Conservation (phyloP, 352 stramenopile genomes). For the Globisporangium apiculatum region DNA sequence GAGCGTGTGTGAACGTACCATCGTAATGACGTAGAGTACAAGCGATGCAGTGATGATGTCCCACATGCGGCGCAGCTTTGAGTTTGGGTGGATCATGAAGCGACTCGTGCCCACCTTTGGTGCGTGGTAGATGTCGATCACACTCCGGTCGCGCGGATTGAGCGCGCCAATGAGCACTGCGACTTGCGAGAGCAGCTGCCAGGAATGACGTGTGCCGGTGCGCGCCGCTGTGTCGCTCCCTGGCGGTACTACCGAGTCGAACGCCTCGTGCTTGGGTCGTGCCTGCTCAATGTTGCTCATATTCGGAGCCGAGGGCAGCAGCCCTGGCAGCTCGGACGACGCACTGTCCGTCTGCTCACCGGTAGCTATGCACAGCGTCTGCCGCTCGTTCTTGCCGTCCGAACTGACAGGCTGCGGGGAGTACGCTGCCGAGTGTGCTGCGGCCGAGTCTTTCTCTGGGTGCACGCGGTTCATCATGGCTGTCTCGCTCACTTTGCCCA, state of each 20-base stretch:
- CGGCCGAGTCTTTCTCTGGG: conserved; percentile 8
- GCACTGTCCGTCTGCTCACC: not conserved
- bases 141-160: conserved; percentile 25
- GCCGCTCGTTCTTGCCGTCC: not conserved
- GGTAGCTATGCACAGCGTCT: not conserved
- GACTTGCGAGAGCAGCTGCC: conserved; percentile 19
- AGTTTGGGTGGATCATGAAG: conserved; percentile 82
- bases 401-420: conserved; percentile 2
- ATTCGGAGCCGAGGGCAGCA: not conserved
- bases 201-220: conserved; percentile 9
- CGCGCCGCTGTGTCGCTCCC: not conserved
- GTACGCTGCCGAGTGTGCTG: conserved; percentile 2
- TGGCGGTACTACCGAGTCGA: conserved; percentile 4
- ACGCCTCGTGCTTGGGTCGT: not conserved
- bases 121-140: conserved; percentile 81
- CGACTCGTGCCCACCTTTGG: conserved; percentile 36
- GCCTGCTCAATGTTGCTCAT: conserved; percentile 11
- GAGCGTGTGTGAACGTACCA: conserved; percentile 22
- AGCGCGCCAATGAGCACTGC: conserved; percentile 19
- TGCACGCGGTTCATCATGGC: conserved; percentile 11
- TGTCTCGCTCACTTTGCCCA: conserved; percentile 3
- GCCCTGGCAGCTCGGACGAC: not conserved
- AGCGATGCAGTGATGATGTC: conserved; percentile 59
- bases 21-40: conserved; percentile 70
- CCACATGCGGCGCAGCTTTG: conserved; percentile 61